phyloP scores from a whole-genome alignment of 768 basidiomycete genomes.

The Auricularia sp. region DNA sequence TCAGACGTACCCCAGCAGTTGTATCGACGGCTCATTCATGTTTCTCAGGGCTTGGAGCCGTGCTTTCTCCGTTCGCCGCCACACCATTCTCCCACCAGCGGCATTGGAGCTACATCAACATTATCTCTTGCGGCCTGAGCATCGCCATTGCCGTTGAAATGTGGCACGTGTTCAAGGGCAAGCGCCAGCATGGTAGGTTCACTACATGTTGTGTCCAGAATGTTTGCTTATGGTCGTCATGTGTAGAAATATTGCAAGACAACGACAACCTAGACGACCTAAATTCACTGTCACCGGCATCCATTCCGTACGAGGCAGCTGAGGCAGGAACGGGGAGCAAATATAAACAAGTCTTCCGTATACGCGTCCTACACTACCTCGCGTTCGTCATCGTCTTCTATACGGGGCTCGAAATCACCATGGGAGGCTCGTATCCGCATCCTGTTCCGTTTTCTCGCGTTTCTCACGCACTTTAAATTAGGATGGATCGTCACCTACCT shows the following conservation, averaged over 20 bases:
- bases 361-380: conserved; percentile 18
- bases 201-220: no score
- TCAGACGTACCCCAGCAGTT: not conserved
- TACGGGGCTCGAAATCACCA: conserved; percentile 26
- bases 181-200: not conserved
- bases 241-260: no score
- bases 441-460: not conserved
- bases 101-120: not conserved
- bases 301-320: not conserved
- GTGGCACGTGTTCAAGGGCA: not conserved
- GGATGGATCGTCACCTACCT: conserved; percentile 27
- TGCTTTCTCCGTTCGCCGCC: not conserved
- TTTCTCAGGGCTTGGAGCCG: not conserved
- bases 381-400: conserved; percentile 24
- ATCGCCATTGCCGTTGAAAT: not conserved
- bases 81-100: not conserved
- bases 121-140: not conserved
- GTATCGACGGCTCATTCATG: not conserved
- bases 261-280: not conserved
- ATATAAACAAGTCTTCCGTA: conserved; percentile 13
- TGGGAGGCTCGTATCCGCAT: conserved; percentile 14
- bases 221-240: no score
- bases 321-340: not conserved
- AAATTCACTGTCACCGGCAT: no score
- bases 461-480: not conserved